Percentiles rank a stretch among this genome's conserved stretches.
Evolutionary conservation across 352 stramenopile species (phyloP).

Genomic region (Plasmopara muralis): DNA sequence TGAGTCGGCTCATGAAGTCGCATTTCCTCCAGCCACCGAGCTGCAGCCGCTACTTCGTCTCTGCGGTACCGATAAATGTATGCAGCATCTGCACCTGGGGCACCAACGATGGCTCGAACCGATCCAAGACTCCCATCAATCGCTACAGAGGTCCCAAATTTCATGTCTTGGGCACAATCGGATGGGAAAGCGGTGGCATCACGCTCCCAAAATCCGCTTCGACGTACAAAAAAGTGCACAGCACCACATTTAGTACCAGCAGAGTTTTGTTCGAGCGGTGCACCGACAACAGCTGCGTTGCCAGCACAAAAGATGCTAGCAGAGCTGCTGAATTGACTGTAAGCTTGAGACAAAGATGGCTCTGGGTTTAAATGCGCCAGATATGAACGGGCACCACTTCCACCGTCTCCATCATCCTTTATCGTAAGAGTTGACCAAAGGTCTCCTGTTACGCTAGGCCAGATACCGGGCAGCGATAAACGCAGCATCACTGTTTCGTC

Average conservation of each 20-base stretch:
- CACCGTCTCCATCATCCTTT: slow-evolving; percentile 87
- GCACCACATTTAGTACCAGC: slow-evolving; percentile 40
- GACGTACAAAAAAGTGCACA: slow-evolving; percentile 61
- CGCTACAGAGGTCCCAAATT: slow-evolving; percentile 58
- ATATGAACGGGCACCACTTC: slow-evolving; percentile 64
- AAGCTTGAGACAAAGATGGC: slow-evolving; percentile 20
- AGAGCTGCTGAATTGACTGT: slow-evolving; percentile 41
- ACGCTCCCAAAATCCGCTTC: slow-evolving; percentile 61
- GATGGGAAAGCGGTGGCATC: slow-evolving; percentile 42
- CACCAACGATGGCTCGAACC: slow-evolving; percentile 57
- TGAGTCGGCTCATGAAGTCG: slow-evolving; percentile 34
- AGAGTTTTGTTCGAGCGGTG: slow-evolving; percentile 39
- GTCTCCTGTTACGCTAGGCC: slow-evolving; percentile 80
- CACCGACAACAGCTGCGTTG: slow-evolving; percentile 64
- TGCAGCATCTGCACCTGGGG: slow-evolving; percentile 45
- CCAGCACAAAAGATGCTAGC: slow-evolving; percentile 59
- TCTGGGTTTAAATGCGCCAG: slow-evolving; percentile 48
- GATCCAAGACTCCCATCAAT: slow-evolving; percentile 64
- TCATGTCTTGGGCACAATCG: slow-evolving; percentile 40
- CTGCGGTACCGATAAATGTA: slow-evolving; percentile 40
- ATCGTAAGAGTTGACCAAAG: slow-evolving; percentile 88
- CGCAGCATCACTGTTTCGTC: slow-evolving; percentile 88
- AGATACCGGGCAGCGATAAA: slow-evolving; percentile 89
- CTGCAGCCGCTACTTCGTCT: slow-evolving; percentile 13
- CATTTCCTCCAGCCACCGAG: slow-evolving; percentile 43